phyloP scores from a whole-genome alignment of 83 land plant species.

The Picea abies region DNA sequence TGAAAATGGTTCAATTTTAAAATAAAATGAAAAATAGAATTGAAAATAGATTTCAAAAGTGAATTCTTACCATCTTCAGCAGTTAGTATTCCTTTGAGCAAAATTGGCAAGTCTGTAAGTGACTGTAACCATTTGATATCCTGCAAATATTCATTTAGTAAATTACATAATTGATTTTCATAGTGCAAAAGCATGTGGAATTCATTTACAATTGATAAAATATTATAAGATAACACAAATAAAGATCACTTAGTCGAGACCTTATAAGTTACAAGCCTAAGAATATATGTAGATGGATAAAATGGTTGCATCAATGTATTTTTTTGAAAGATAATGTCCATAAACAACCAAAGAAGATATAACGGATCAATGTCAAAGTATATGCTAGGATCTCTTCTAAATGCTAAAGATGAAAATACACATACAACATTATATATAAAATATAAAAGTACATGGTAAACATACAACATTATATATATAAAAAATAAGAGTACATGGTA shows the following conservation, averaged over 20 bases:
- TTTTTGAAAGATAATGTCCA: neutral
- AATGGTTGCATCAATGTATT: neutral
- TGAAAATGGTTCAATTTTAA: neutral
- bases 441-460: too few relatives aligned
- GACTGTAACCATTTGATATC: slow-evolving; percentile 72
- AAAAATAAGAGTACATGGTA: too few relatives aligned
- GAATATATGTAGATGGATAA: neutral
- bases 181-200: neutral
- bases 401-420: too few relatives aligned
- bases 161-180: neutral
- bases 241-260: neutral
- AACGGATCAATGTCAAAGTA: too few relatives aligned
- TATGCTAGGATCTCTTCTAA: too few relatives aligned
- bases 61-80: slow-evolving; percentile 72
- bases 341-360: too few relatives aligned
- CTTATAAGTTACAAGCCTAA: neutral
- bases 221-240: neutral
- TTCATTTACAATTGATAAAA: neutral
- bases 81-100: slow-evolving; percentile 69
- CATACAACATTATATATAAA: too few relatives aligned
- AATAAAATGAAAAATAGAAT: neutral
- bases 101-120: slow-evolving; percentile 68
- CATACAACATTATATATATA: too few relatives aligned
- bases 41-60: neutral
- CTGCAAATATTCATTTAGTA: slow-evolving; percentile 23